Evolutionary conservation across 306 rosid species (phyloP).

Genomic region (Echinosophora koreensis): DNA sequence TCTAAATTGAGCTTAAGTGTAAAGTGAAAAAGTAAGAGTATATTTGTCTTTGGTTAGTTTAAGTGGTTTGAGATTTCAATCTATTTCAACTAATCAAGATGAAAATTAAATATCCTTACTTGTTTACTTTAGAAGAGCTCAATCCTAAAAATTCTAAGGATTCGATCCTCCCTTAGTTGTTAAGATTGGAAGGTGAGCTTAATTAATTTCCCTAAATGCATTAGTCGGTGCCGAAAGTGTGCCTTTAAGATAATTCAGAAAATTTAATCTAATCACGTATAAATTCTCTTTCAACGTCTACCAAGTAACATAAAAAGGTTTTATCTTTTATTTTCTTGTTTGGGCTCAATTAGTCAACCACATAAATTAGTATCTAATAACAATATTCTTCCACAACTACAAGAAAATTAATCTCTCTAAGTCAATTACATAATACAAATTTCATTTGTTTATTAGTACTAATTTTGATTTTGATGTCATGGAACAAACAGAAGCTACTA

Average conservation of each 20-base stretch:
- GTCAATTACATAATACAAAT: not conserved
- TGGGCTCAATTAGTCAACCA: not conserved
- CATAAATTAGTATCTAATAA: not conserved
- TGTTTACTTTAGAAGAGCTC: too few species aligned
- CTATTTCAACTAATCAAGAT: too few species aligned
- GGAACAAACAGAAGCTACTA: constrained; percentile 76
- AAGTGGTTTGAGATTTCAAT: too few species aligned
- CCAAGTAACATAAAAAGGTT: not conserved
- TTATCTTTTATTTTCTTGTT: not conserved
- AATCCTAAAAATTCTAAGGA: too few species aligned
- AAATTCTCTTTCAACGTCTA: not conserved
- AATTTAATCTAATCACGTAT: not conserved
- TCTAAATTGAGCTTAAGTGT: too few species aligned
- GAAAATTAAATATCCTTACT: too few species aligned
- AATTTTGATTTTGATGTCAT: constrained; percentile 27
- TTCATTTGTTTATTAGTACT: not conserved
- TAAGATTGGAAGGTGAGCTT: not conserved
- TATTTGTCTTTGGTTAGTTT: too few species aligned
- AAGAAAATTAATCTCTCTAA: not conserved
- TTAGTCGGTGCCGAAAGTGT: too few species aligned
- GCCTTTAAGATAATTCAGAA: not conserved
- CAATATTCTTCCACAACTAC: not conserved
- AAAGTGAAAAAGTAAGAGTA: too few species aligned
- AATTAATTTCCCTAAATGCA: too few species aligned
- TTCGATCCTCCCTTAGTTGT: not conserved